Evolutionary conservation across 202 grass and related monocot species (phyloP), one percentile per base, ranked within the genome.

Genomic region (Panicum hallii): DNA sequence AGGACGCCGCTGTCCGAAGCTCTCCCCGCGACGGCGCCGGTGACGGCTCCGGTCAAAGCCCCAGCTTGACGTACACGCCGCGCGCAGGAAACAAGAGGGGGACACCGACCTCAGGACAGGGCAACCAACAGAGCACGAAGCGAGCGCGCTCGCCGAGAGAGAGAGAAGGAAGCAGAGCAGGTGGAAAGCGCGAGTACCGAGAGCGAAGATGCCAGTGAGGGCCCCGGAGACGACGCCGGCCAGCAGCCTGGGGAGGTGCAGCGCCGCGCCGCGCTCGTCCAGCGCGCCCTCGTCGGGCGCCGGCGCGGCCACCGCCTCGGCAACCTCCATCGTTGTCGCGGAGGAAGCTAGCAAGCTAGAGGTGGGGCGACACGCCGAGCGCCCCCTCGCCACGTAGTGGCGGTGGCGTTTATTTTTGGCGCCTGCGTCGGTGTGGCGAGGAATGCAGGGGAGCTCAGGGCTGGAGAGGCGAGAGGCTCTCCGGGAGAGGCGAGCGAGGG

Each of bases 191-290:
- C 41, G 22, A 4, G 60, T 81, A 93, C 91, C 88, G 55, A 93
- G 79, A 78, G 91, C 91, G 71, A 93, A 93, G 76, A 93, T 70
- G 65, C 88, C 86, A 28, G 91, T 93, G 89, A 93, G 89, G 22
- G 91, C 89, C 46, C 86, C 83, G 48, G 91, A 93, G 75, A 93
- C 77, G 42, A 84, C 82, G 69, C 89, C 91, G 83, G 89, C 82
- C 17, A 93, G 80, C 75, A 93, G 53, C 79, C 91, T 86, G 34
- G 91, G 85, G 50, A 89, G 86, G 83, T 81, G 81, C 4, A 91
- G 30, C 53, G 66, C 53, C 15, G 79, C 74, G 63, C 86, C 76
- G 26, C 78, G 79, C 46, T 85, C 91, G 53, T 80, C 87, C 67
- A 79, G 60, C 28, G 15, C 86, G 54, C 67, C 78, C 7, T 56